phyloP scores from a whole-genome alignment of 2,329 filamentous ascomycete genomes.

The Septoria petroselini region DNA sequence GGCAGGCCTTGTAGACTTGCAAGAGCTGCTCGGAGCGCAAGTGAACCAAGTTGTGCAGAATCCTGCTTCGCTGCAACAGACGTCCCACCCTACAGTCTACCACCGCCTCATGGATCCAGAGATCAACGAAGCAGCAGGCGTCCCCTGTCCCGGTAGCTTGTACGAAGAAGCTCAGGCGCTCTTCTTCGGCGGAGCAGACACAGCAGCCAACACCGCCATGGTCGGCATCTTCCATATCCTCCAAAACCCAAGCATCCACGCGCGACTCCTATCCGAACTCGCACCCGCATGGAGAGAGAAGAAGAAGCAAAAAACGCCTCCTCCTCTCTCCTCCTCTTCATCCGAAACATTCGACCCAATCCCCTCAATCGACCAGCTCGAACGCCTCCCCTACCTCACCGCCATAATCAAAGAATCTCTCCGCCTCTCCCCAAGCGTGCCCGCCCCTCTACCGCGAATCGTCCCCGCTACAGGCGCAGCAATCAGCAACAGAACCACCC shows the following conservation, averaged over 20 bases:
- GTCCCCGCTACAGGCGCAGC: slow-evolving; percentile 46
- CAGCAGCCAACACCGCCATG: slow-evolving; percentile 44
- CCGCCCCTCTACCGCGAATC: slow-evolving; percentile 45
- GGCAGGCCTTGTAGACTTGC: slow-evolving; percentile 41
- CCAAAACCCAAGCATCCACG: slow-evolving; percentile 34
- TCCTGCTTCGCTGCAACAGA: slow-evolving; percentile 34
- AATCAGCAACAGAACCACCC: slow-evolving; percentile 47
- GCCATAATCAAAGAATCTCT: slow-evolving; percentile 51
- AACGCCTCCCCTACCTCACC: slow-evolving; percentile 47
- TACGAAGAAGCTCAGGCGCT: slow-evolving; percentile 48
- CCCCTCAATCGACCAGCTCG: slow-evolving; percentile 18
- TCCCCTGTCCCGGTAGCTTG: slow-evolving; percentile 38
- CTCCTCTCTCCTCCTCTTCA: neutral
- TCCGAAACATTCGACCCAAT: neutral
- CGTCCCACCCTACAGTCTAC: slow-evolving; percentile 41
- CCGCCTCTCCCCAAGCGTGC: slow-evolving; percentile 46
- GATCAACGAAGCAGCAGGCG: slow-evolving; percentile 35
- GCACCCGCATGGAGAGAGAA: slow-evolving; percentile 12
- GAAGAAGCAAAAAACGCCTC: too few species aligned
- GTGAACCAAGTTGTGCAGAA: slow-evolving; percentile 36
- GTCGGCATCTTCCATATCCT: slow-evolving; percentile 45
- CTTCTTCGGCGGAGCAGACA: slow-evolving; percentile 49
- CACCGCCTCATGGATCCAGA: slow-evolving; percentile 39
- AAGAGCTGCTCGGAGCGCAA: slow-evolving; percentile 37
- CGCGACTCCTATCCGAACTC: slow-evolving; percentile 43